phyloP scores from a whole-genome alignment of 768 basidiomycete species.

The Termitomyces sp. region DNA sequence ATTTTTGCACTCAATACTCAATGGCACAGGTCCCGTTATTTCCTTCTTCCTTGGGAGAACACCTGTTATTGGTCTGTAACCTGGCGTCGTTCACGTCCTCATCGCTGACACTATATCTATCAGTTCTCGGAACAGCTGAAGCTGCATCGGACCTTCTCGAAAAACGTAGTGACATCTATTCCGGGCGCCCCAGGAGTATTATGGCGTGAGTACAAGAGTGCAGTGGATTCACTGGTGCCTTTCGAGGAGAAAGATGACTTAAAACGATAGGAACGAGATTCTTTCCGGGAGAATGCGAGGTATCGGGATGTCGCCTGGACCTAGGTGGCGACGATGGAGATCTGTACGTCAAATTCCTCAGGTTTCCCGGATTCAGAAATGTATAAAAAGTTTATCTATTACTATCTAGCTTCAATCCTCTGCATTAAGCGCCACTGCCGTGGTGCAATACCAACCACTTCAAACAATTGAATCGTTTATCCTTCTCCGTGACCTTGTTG shows the following conservation, averaged over 20 bases:
- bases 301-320: slow-evolving; percentile 27
- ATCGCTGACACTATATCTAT: background rate
- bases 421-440: slow-evolving; percentile 2
- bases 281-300: slow-evolving; percentile 29
- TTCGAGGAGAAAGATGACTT: background rate
- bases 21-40: slow-evolving; percentile 13
- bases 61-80: slow-evolving; percentile 15
- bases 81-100: background rate
- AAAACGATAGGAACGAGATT: slow-evolving; percentile 21
- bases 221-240: background rate
- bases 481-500: slow-evolving; percentile 5
- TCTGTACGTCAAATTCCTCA: slow-evolving; percentile 18
- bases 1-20: background rate
- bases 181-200: slow-evolving; percentile 28
- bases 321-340: slow-evolving; percentile 29
- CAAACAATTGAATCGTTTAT: slow-evolving; percentile 9
- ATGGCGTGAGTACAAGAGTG: slow-evolving; percentile 25
- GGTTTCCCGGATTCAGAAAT: background rate
- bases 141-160: slow-evolving; percentile 28
- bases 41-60: slow-evolving; percentile 18
- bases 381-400: no score
- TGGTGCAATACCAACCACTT: slow-evolving; percentile 9
- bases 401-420: slow-evolving; percentile 6
- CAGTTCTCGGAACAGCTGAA: slow-evolving; percentile 23
- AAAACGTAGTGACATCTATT: slow-evolving; percentile 29